phyloP scores from a whole-genome alignment of 2,329 filamentous ascomycete genomes.

The Penicillium paneum region DNA sequence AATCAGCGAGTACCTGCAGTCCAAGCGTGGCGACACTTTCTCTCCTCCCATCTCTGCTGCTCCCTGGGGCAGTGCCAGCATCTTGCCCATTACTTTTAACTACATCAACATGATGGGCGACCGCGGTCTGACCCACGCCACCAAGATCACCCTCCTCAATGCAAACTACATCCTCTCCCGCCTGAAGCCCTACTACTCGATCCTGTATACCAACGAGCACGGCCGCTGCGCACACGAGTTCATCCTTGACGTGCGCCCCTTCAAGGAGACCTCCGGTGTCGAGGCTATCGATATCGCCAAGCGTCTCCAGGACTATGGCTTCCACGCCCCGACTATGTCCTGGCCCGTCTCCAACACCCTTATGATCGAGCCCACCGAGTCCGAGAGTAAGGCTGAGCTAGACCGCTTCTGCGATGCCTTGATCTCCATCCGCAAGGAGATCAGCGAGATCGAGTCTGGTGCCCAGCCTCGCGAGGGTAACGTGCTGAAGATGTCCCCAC shows the following conservation, averaged over 20 bases:
- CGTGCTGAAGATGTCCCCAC: constrained; percentile 84
- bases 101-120: constrained; percentile 94
- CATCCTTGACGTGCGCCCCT: constrained; percentile 83
- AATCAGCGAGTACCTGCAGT: constrained; percentile 49
- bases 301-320: constrained; percentile 93
- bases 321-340: constrained; percentile 96
- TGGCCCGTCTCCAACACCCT: constrained; percentile 94
- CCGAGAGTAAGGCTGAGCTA: constrained; percentile 85
- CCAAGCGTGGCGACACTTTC: constrained; percentile 47
- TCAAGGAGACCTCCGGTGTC: constrained; percentile 76
- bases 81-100: constrained; percentile 89
- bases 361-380: constrained; percentile 97
- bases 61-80: constrained; percentile 82
- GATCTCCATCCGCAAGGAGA: constrained; percentile 81
- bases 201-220: constrained; percentile 88
- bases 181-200: constrained; percentile 79
- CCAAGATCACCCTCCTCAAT: constrained; percentile 88
- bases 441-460: constrained; percentile 77
- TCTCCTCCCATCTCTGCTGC: constrained; percentile 73
- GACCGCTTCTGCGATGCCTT: constrained; percentile 91
- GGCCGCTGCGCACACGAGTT: constrained; percentile 95
- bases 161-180: constrained; percentile 94
- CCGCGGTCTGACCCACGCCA: constrained; percentile 79
- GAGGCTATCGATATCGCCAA: constrained; percentile 96
- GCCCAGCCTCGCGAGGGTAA: constrained; percentile 71